phyloP scores from a whole-genome alignment of 2,329 filamentous ascomycete species.

The Talaromyces sp. region DNA sequence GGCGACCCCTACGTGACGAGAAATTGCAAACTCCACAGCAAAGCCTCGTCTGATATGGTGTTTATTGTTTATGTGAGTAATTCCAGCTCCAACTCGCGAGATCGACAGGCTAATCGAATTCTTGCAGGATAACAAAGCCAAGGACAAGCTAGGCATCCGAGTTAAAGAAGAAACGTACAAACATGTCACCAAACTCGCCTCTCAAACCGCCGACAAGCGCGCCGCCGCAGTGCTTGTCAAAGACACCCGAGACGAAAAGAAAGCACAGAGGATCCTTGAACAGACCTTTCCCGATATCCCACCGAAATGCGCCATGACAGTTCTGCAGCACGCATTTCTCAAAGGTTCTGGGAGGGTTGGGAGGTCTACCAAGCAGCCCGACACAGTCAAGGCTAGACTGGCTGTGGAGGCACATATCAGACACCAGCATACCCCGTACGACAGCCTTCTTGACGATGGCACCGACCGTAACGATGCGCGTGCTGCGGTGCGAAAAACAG shows the following conservation, averaged over 20 bases:
- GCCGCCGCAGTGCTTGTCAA: conserved; percentile 33
- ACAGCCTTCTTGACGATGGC: conserved; percentile 25
- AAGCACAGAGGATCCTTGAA: conserved; percentile 22
- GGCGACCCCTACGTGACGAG: conserved; percentile 41
- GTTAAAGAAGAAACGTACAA: conserved; percentile 35
- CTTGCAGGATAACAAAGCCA: conserved; percentile 19
- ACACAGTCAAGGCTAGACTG: conserved; percentile 30
- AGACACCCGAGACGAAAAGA: conserved; percentile 25
- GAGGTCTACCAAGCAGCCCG: conserved; percentile 25
- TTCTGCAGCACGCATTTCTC: conserved; percentile 30
- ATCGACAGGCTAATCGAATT: not conserved
- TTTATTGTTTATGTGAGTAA: conserved; percentile 34
- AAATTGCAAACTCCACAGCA: conserved; percentile 34
- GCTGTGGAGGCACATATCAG: conserved; percentile 42
- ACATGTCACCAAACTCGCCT: conserved; percentile 33
- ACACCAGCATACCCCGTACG: conserved; percentile 38
- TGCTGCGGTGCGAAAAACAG: conserved; percentile 24
- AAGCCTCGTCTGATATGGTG: conserved; percentile 24
- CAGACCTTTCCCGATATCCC: conserved; percentile 37
- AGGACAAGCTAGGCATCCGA: conserved; percentile 36
- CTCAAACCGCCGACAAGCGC: conserved; percentile 36
- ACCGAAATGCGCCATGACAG: conserved; percentile 16
- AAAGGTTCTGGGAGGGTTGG: conserved; percentile 39
- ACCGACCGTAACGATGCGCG: conserved; percentile 24
- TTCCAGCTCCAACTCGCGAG: not conserved